Conservation (phyloP, 441 rosid genomes). For the Mallotus repandus region DNA sequence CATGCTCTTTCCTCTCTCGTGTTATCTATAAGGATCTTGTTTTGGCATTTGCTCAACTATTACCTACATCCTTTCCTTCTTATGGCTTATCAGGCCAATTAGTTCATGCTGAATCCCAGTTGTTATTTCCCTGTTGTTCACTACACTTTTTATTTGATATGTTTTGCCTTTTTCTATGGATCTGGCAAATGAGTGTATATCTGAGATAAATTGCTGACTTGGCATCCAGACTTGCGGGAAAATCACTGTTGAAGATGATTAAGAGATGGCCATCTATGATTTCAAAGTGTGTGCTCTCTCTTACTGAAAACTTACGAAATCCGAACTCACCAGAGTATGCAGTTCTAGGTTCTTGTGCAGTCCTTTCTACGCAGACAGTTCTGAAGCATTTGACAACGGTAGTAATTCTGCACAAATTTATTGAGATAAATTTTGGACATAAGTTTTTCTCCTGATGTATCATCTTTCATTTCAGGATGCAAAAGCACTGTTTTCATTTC, state of each 20-base stretch:
- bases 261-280: conserved; percentile 97
- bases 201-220: conserved; percentile 36
- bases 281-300: conserved; percentile 82
- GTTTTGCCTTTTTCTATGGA: conserved; percentile 5
- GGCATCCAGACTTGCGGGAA: conserved; percentile 86
- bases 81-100: conserved; percentile 7
- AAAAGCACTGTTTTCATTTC: conserved; percentile 75
- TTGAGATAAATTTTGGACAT: conserved; percentile 18
- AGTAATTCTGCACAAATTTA: conserved; percentile 33
- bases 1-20: neutral
- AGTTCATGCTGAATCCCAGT: conserved; percentile 4
- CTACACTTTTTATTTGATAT: neutral
- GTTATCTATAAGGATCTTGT: conserved; percentile 3
- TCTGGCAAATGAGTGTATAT: neutral
- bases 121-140: neutral
- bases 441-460: conserved; percentile 31
- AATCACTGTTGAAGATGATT: conserved; percentile 84
- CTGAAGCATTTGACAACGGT: conserved; percentile 96
- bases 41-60: neutral
- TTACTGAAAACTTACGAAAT: conserved; percentile 65
- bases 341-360: conserved; percentile 94
- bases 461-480: conserved; percentile 69
- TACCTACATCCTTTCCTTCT: too few species aligned
- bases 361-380: conserved; percentile 88
- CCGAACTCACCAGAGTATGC: conserved; percentile 69